These are phyloP conservation scores for Mycosphaerella arachidis DNA, from an alignment of 2,329 filamentous ascomycete species.

Conservation along the genomic window DNA sequence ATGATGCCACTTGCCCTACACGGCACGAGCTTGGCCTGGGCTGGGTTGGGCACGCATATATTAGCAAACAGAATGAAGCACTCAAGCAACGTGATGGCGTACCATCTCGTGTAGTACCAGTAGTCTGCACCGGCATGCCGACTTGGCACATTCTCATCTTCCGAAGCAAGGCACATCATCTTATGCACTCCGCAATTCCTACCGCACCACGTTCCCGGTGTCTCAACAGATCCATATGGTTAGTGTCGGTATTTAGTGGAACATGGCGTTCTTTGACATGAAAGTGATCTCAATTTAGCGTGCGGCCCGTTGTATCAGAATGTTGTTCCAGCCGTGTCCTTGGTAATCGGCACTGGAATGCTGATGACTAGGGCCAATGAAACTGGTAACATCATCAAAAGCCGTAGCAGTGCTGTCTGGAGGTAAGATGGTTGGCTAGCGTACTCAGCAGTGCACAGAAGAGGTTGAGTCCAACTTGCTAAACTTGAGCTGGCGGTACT, in stretches of 20 bases:
- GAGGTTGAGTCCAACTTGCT: no score
- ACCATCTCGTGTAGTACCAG: neutral
- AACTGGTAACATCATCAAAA: no score
- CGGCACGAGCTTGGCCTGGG: neutral
- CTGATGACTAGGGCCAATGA: no score
- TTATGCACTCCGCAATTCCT: slow-evolving; percentile 5
- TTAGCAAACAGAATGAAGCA: neutral
- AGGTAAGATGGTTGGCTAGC: no score
- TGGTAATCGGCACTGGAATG: neutral
- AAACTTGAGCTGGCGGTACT: no score
- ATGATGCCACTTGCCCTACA: neutral
- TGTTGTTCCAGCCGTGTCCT: slow-evolving; percentile 1
- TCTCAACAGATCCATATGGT: neutral
- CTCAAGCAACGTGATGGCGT: neutral
- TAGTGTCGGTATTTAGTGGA: neutral
- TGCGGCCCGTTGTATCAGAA: neutral
- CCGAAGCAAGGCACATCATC: neutral
- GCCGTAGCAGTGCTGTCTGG: no score
- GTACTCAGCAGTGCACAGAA: no score
- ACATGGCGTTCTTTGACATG: neutral
- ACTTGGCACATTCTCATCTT: neutral
- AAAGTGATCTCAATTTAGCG: neutral
- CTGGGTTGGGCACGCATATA: neutral
- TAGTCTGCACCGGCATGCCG: slow-evolving; percentile 3
- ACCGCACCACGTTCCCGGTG: slow-evolving; percentile 1